Percentiles rank a stretch among this genome's conserved stretches.
Conservation (phyloP, 306 rosid species). For the Datisca glomerata region DNA sequence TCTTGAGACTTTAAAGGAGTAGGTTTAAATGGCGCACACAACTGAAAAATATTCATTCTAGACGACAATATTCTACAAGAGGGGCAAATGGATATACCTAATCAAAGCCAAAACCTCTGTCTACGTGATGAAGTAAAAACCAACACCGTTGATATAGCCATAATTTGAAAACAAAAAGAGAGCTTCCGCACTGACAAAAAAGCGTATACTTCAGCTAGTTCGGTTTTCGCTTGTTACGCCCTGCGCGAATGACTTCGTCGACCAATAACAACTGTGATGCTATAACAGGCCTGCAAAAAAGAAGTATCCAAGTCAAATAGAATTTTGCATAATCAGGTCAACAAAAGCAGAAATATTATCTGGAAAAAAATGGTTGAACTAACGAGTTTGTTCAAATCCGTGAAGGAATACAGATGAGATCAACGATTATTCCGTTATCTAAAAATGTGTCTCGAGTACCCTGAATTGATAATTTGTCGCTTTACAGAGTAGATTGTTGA, state of each 20-base stretch:
- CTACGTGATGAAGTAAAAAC: too few relatives aligned
- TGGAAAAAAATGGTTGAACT: background rate
- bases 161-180: too few relatives aligned
- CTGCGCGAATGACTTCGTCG: slow-evolving; percentile 98
- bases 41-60: too few relatives aligned
- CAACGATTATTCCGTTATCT: background rate
- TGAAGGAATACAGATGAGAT: background rate
- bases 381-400: background rate
- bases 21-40: too few relatives aligned
- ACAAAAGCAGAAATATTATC: background rate
- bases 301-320: background rate
- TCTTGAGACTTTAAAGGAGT: too few relatives aligned
- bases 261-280: slow-evolving; percentile 88
- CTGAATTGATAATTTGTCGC: slow-evolving; percentile 95
- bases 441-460: slow-evolving; percentile 28
- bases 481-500: slow-evolving; percentile 90
- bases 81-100: too few relatives aligned
- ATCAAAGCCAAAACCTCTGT: too few relatives aligned
- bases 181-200: too few relatives aligned
- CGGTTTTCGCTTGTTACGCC: slow-evolving; percentile 92
- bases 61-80: too few relatives aligned
- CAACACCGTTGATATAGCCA: too few relatives aligned
- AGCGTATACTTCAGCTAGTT: slow-evolving; percentile 25
- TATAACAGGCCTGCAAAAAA: slow-evolving; percentile 74
- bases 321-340: background rate